These are phyloP conservation scores for Sonneratia caseolaris DNA, from an alignment of 345 rosid genomes.

Conservation along the genomic window DNA sequence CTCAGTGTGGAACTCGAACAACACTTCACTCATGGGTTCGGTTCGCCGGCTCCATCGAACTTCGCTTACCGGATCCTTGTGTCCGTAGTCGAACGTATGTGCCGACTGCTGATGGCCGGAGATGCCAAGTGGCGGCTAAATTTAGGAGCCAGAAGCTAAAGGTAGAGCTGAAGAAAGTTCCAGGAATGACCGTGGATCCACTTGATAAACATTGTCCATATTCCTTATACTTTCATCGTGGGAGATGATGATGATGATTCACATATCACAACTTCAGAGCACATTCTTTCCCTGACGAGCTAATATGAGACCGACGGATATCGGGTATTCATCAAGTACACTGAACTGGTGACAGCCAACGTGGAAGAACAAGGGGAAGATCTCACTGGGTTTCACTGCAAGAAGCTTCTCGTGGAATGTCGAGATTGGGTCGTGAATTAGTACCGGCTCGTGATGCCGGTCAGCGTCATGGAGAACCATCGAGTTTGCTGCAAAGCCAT, in stretches of 20 bases:
- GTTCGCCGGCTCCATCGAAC: conserved; percentile 8
- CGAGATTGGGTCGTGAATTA: conserved; percentile 17
- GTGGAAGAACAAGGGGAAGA: conserved; percentile 32
- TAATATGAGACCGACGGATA: conserved; percentile 25
- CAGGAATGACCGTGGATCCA: conserved; percentile 49
- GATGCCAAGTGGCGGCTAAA: conserved; percentile 34
- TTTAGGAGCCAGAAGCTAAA: conserved; percentile 30
- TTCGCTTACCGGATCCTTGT: too few relatives aligned
- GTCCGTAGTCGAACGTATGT: conserved; percentile 23
- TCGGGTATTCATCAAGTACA: conserved; percentile 19
- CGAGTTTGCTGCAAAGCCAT: conserved; percentile 13
- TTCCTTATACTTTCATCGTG: conserved; percentile 11
- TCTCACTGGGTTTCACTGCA: conserved; percentile 29
- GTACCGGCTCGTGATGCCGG: conserved; percentile 12
- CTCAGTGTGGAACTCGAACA: conserved; percentile 29
- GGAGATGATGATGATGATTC: conserved; percentile 20
- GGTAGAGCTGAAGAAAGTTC: conserved; percentile 27
- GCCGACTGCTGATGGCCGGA: conserved; percentile 13
- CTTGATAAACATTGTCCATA: conserved; percentile 24
- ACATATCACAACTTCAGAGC: conserved; percentile 16
- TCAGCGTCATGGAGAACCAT: conserved; percentile 30
- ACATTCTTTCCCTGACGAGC: conserved; percentile 22
- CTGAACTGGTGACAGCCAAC: conserved; percentile 26
- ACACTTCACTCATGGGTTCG: conserved; percentile 48
- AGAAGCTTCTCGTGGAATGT: conserved; percentile 31